phyloP scores from a whole-genome alignment of 2,329 filamentous ascomycete species.

The Diplocarpon rosae region DNA sequence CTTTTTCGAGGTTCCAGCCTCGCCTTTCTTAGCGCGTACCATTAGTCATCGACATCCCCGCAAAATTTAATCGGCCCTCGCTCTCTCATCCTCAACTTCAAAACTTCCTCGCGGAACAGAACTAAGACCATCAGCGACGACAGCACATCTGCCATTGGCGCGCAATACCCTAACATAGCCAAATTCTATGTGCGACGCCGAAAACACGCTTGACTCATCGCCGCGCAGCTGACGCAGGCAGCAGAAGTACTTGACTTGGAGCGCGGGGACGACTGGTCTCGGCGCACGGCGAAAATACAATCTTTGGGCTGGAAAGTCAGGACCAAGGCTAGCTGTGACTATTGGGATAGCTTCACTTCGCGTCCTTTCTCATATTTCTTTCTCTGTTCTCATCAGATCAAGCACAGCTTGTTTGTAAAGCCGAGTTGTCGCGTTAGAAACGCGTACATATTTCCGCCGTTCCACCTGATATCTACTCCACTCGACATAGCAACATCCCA shows the following conservation, averaged over 20 bases:
- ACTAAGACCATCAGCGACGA: conserved; percentile 1
- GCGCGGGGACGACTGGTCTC: background rate
- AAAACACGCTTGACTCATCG: background rate
- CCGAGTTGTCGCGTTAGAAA: conserved; percentile 26
- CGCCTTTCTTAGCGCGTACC: background rate
- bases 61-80: background rate
- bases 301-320: background rate
- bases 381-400: conserved; percentile 8
- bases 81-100: conserved; percentile 7
- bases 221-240: background rate
- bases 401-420: conserved; percentile 26
- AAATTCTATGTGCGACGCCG: conserved; percentile 5
- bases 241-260: conserved; percentile 1
- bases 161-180: background rate
- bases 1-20: conserved; percentile 6
- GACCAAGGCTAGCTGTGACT: conserved; percentile 4
- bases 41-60: conserved; percentile 2
- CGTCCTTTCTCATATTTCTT: conserved; percentile 12
- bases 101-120: conserved; percentile 1
- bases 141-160: background rate
- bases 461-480: conserved; percentile 19
- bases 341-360: conserved; percentile 17
- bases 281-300: conserved; percentile 1
- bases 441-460: conserved; percentile 14
- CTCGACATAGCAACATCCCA: conserved; percentile 9